Evolutionary conservation across 352 stramenopile genomes (phyloP).

Genomic region (Pythium sp.): DNA sequence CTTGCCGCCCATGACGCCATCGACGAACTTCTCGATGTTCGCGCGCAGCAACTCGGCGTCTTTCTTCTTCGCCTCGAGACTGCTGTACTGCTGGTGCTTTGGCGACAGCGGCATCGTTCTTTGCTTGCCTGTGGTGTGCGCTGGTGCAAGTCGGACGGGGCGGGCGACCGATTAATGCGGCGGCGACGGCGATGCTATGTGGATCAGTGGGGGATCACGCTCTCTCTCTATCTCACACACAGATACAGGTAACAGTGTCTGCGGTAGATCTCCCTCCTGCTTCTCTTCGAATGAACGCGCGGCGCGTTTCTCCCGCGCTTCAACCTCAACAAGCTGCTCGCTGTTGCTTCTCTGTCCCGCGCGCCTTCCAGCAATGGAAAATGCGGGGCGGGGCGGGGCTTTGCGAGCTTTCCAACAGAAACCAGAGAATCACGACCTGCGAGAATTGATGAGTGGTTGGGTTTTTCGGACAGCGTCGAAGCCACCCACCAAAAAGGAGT

Average conservation of each 20-base stretch:
- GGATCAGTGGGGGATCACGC: neutral
- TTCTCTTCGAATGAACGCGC: neutral
- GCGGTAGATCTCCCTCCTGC: neutral
- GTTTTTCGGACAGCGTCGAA: neutral
- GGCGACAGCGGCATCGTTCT: constrained; percentile 29
- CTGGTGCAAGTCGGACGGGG: neutral
- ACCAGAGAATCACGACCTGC: neutral
- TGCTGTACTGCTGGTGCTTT: constrained; percentile 21
- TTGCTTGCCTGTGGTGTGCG: neutral
- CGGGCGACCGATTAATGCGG: neutral
- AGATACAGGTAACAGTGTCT: neutral
- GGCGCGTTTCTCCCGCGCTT: constrained; percentile 1
- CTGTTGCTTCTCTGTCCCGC: constrained; percentile 1
- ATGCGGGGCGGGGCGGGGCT: neutral
- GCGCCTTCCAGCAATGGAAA: constrained; percentile 5
- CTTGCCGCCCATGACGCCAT: constrained; percentile 68
- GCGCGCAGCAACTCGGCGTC: constrained; percentile 52
- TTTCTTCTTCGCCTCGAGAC: constrained; percentile 44
- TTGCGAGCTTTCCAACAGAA: neutral
- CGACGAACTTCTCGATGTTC: constrained; percentile 83
- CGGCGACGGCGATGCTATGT: neutral
- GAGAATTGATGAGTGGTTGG: neutral
- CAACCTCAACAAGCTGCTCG: neutral
- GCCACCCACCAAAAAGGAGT: constrained; percentile 1
- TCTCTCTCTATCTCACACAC: no score